Conservation (phyloP, 2,329 filamentous ascomycete genomes). For the Neonectria coccinea region DNA sequence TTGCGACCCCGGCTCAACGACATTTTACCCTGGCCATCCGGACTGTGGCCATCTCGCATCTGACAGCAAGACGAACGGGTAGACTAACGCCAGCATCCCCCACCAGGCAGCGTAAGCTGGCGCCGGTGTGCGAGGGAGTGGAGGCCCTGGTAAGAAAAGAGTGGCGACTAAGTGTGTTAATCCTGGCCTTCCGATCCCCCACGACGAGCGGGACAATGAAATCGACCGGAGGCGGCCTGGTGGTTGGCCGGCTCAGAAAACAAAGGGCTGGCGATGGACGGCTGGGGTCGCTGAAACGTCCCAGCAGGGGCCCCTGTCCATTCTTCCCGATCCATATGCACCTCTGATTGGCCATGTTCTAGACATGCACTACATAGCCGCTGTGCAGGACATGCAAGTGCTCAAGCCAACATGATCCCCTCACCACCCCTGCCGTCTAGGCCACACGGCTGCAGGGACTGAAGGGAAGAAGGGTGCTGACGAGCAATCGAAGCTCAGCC, state of each 20-base stretch:
- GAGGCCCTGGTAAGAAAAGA: constrained; percentile 39
- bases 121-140: constrained; percentile 43
- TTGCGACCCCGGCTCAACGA: constrained; percentile 36
- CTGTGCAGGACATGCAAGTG: constrained; percentile 57
- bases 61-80: constrained; percentile 48
- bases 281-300: constrained; percentile 48
- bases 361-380: constrained; percentile 55
- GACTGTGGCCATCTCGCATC: constrained; percentile 44
- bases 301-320: constrained; percentile 44
- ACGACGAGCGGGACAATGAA: constrained; percentile 32
- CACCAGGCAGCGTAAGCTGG: constrained; percentile 39
- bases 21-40: constrained; percentile 30
- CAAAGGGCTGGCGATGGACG: constrained; percentile 39
- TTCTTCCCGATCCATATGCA: constrained; percentile 41
- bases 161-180: constrained; percentile 41
- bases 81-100: constrained; percentile 50
- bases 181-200: constrained; percentile 40
- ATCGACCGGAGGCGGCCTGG: constrained; percentile 26
- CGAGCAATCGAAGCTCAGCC: constrained; percentile 42
- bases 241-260: constrained; percentile 36
- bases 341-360: constrained; percentile 50
- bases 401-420: constrained; percentile 50
- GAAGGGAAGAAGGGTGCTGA: constrained; percentile 22
- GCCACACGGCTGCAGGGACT: constrained; percentile 49
- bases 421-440: constrained; percentile 42